Base-by-base conservation (phyloP, 116 monocot species). In the Posidonia oceanica region DNA sequence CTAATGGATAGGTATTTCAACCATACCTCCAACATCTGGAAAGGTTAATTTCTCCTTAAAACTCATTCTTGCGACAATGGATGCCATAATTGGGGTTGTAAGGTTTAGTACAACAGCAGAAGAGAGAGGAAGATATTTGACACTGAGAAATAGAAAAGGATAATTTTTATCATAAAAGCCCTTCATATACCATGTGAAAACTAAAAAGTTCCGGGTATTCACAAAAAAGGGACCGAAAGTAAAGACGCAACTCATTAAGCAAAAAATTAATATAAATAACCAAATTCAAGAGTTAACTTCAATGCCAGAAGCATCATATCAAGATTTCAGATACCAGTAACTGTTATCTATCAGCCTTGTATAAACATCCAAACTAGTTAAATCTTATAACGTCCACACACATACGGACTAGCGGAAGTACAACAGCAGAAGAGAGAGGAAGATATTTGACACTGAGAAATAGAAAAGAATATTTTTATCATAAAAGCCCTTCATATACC, bases 381-480 rank as follows among this genome's bases (percentile, higher is more conserved):
- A 1, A 29, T 1, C 29, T 29, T 29, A 1, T 29, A 29, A 29
- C 29, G 1, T 29, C 29, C 1, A 29, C 1, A 29, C 1, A 29
- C 29, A 29, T 29, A 29, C 29, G 1, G 1, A 29, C 29, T n/a
- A n/a, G n/a, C n/a, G n/a, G n/a, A n/a, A 84, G 69, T 41, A 68
- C 7, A 40, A 82, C 66, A 72, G 88, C 84, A 75, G 75, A 71
- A 52, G 84, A 70, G 20, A 77, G 51, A 60, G 80, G 82, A 70
- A 88, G 77, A 72, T 79, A 69, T 75, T 82, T 76, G 14, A 88
- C 69, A 74, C 88, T 88, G 83, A 70, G 81, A 76, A 61, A 59
- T 56, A 54, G 17, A 69, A 52, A 54, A 69, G 39, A 39, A 65
- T 8, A 44, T 44, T 44, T 44, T 44, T 8, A 4, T 44, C 8